Percentiles rank a stretch among this genome's conserved stretches.
These are phyloP conservation scores for Malus sieversii DNA, from an alignment of 306 rosid genomes.

Conservation along the genomic window DNA sequence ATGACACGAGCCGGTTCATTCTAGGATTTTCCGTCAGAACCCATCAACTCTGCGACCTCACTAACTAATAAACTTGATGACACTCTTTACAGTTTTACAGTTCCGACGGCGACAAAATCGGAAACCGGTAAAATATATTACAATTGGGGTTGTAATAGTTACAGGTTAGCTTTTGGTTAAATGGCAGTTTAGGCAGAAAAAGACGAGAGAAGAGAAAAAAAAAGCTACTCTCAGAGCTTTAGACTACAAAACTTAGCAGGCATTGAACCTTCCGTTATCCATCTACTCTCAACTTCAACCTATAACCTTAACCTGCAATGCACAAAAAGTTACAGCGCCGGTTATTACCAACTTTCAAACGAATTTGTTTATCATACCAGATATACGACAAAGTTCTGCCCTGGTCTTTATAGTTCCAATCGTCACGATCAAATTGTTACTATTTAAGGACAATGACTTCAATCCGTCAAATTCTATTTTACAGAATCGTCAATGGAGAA, in stretches of 20 bases:
- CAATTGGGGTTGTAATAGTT: slow-evolving; percentile 21
- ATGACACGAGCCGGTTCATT: too few species aligned
- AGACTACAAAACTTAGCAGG: slow-evolving; percentile 48
- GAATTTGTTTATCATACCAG: too few species aligned
- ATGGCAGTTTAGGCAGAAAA: slow-evolving; percentile 20
- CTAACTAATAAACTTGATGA: background rate
- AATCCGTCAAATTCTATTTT: too few species aligned
- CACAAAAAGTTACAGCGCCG: slow-evolving; percentile 8
- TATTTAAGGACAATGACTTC: too few species aligned
- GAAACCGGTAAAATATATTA: background rate
- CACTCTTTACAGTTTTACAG: background rate
- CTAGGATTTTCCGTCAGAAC: background rate
- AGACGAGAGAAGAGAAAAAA: background rate
- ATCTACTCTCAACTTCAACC: slow-evolving; percentile 11
- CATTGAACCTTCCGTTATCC: slow-evolving; percentile 15
- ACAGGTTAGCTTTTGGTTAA: slow-evolving; percentile 39
- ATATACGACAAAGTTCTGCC: too few species aligned
- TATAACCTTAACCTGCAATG: slow-evolving; percentile 37
- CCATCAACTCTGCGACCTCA: background rate
- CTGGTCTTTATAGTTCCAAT: too few species aligned
- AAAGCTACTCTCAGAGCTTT: slow-evolving; percentile 29
- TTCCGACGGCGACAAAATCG: background rate
- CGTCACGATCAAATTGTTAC: too few species aligned
- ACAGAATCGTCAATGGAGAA: too few species aligned
- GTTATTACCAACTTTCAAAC: background rate